These are phyloP conservation scores for Rhizoclosmatium globosum DNA, from an alignment of 192 early-diverging fungal genomes.

Conservation along the genomic window DNA sequence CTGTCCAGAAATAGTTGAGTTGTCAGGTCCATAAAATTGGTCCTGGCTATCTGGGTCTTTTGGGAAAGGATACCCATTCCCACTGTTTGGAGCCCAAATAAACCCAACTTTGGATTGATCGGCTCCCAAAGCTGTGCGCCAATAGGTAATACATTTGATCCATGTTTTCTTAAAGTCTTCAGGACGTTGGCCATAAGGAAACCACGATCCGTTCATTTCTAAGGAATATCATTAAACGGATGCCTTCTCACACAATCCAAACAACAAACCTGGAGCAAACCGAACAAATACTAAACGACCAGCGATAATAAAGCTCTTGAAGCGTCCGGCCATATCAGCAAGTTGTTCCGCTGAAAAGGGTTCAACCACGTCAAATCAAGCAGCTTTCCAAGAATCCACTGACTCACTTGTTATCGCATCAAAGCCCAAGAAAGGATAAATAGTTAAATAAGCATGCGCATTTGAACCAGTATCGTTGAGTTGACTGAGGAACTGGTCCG, in stretches of 20 bases:
- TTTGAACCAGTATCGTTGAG: not conserved
- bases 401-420: constrained; percentile 3
- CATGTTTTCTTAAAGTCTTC: not conserved
- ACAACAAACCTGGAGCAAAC: not conserved
- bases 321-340: not conserved
- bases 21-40: not conserved
- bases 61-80: constrained; percentile 32
- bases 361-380: not conserved
- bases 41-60: not conserved
- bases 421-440: constrained; percentile 24
- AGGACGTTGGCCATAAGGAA: constrained; percentile 16
- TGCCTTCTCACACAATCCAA: not conserved
- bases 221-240: not conserved
- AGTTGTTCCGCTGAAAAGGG: constrained; percentile 10
- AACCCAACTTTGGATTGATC: constrained; percentile 12
- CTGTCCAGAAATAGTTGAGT: not conserved
- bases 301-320: constrained; percentile 2
- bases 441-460: constrained; percentile 10
- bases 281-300: constrained; percentile 21
- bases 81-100: constrained; percentile 34
- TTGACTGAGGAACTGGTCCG: constrained; percentile 1
- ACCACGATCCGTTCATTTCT: constrained; percentile 30
- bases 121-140: not conserved
- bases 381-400: not conserved
- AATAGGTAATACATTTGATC: constrained; percentile 1